These are phyloP conservation scores for Endotrypanum monterogeii DNA, from an alignment of 208 protist genomes.

Conservation along the genomic window DNA sequence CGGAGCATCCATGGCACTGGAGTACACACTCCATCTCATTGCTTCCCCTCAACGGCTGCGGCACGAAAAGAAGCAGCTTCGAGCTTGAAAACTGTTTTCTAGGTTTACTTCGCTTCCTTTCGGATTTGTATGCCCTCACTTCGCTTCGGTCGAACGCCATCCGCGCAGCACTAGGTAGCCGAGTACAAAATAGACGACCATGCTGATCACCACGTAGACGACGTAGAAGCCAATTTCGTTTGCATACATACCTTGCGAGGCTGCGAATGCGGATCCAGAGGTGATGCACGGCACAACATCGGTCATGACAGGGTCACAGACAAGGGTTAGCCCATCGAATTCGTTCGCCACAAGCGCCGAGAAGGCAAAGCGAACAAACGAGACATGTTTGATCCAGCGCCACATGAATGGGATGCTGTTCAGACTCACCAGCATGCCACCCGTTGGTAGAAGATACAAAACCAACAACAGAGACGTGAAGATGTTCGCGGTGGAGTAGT, in stretches of 20 bases:
- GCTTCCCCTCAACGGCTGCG: too few relatives aligned
- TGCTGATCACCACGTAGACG: constrained; percentile 26
- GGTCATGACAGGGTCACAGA: constrained; percentile 25
- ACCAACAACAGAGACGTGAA: constrained; percentile 67
- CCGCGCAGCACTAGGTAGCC: constrained; percentile 49
- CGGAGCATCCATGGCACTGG: too few relatives aligned
- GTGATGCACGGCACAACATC: constrained; percentile 33
- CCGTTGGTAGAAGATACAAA: constrained; percentile 61
- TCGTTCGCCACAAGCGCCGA: constrained; percentile 67
- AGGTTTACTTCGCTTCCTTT: not conserved
- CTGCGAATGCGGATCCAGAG: constrained; percentile 47
- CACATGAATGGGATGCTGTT: constrained; percentile 57
- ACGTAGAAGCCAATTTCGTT: constrained; percentile 33
- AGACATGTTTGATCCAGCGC: constrained; percentile 80
- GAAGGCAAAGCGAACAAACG: constrained; percentile 72
- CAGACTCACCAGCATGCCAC: constrained; percentile 64
- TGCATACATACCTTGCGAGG: constrained; percentile 41
- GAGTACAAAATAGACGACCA: constrained; percentile 49
- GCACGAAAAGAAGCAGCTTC: not conserved
- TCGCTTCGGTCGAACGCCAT: constrained; percentile 30
- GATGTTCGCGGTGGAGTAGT: constrained; percentile 59
- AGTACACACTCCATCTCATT: too few relatives aligned
- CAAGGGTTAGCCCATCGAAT: constrained; percentile 57
- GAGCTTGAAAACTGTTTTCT: not conserved
- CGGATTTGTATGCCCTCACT: constrained; percentile 6